These are phyloP conservation scores for Endotrypanum monterogeii DNA, from an alignment of 208 protist species.

Conservation along the genomic window DNA sequence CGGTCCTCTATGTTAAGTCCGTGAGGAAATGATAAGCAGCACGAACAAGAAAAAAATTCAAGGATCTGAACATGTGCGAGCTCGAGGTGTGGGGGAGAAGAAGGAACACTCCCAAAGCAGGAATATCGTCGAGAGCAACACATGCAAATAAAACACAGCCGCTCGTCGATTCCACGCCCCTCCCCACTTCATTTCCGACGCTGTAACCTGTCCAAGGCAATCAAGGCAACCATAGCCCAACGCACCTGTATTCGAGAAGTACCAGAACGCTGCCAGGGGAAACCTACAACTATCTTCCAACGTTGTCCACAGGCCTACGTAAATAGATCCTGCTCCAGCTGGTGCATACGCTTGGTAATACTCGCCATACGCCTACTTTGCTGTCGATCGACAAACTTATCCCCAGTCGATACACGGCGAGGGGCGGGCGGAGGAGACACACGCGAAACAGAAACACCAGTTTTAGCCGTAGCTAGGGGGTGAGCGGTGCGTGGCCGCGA, in stretches of 20 bases:
- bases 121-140: not conserved
- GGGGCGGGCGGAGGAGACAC: not conserved
- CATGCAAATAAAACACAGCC: not conserved
- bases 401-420: not conserved
- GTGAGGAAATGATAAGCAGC: not conserved
- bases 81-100: not conserved
- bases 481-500: not conserved
- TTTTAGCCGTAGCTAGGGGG: not conserved
- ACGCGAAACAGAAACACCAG: not conserved
- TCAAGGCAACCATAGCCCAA: not conserved
- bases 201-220: not conserved
- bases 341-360: constrained; percentile 46
- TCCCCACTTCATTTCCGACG: not conserved
- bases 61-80: not conserved
- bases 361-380: constrained; percentile 22
- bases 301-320: not conserved
- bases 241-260: not conserved
- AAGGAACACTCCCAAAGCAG: not conserved
- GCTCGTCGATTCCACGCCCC: no score
- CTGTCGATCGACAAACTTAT: constrained; percentile 29
- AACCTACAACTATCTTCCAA: not conserved
- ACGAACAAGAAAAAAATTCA: not conserved
- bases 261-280: not conserved
- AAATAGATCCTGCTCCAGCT: constrained; percentile 45
- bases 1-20: not conserved